These are phyloP conservation scores for Orbilia brochopaga DNA, from an alignment of 2,329 filamentous ascomycete genomes.

Conservation along the genomic window DNA sequence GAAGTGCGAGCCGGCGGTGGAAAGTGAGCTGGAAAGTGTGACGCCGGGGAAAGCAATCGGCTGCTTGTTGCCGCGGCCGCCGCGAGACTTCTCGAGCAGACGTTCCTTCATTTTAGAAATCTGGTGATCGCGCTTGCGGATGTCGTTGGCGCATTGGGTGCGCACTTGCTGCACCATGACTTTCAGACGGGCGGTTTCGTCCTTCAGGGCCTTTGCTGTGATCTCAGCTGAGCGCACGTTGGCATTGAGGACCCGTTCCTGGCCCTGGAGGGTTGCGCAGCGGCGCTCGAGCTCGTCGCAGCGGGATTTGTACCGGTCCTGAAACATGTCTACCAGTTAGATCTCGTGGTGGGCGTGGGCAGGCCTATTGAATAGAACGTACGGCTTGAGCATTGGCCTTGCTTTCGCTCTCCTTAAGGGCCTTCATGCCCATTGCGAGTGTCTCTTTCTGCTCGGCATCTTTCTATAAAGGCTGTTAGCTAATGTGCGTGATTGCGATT, in stretches of 20 bases:
- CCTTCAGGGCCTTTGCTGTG: conserved; percentile 76
- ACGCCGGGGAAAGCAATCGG: conserved; percentile 61
- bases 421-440: conserved; percentile 77
- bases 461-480: conserved; percentile 64
- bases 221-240: conserved; percentile 77
- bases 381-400: conserved; percentile 51
- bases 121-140: conserved; percentile 86
- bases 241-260: conserved; percentile 72
- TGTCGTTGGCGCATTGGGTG: conserved; percentile 84
- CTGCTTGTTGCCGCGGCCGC: conserved; percentile 62
- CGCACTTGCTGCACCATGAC: conserved; percentile 80
- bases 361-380: conserved; percentile 27
- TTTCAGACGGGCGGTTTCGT: conserved; percentile 81
- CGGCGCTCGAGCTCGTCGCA: conserved; percentile 66
- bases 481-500: too few relatives aligned
- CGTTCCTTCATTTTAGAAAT: conserved; percentile 88
- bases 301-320: conserved; percentile 65
- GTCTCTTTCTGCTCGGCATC: conserved; percentile 88
- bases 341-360: conserved; percentile 31
- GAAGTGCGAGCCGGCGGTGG: conserved; percentile 21
- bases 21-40: conserved; percentile 56
- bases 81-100: conserved; percentile 72
- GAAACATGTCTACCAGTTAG: conserved; percentile 33
- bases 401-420: conserved; percentile 72
- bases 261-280: conserved; percentile 68